phyloP scores from a whole-genome alignment of 106 monocot genomes.

The Dioscorea dumetorum region DNA sequence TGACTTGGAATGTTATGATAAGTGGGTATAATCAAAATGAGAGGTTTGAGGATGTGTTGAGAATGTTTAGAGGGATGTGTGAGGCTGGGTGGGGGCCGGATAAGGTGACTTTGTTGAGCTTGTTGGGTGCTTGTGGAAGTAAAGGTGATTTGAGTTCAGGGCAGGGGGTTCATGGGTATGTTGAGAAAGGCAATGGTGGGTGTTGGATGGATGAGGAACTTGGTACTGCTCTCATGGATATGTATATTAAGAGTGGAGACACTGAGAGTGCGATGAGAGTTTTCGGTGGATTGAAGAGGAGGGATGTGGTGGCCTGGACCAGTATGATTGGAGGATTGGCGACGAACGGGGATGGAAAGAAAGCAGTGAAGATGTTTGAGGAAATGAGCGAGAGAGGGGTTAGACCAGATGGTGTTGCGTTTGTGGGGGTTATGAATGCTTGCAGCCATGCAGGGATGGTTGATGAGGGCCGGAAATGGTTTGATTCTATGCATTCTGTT shows the following conservation, averaged over 20 bases:
- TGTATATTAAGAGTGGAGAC: conserved; percentile 35
- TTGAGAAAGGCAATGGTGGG: conserved; percentile 8
- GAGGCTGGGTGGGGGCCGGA: conserved; percentile 10
- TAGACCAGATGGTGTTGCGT: conserved; percentile 19
- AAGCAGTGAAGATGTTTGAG: conserved; percentile 20
- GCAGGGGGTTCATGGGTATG: conserved; percentile 19
- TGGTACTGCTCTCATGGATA: conserved; percentile 24
- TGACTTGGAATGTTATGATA: conserved; percentile 47
- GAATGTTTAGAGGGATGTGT: conserved; percentile 16
- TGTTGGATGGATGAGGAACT: conserved; percentile 3
- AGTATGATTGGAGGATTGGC: conserved; percentile 35
- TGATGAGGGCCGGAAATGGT: conserved; percentile 22
- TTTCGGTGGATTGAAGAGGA: conserved; percentile 12
- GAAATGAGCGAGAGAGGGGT: conserved; percentile 21
- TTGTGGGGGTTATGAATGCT: conserved; percentile 26
- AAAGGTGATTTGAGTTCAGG: conserved; percentile 11
- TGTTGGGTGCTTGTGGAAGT: conserved; percentile 21
- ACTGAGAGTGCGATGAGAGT: conserved; percentile 13
- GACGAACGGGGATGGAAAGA: conserved; percentile 18
- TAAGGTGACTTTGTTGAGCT: conserved; percentile 25
- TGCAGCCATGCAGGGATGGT: conserved; percentile 46
- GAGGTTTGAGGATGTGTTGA: conserved; percentile 1
- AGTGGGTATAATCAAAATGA: conserved; percentile 18
- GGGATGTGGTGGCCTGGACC: conserved; percentile 36
- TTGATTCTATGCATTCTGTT: conserved; percentile 13